Percentiles rank a stretch among this genome's conserved stretches.
Conservation (phyloP, 176 grass and related monocot species). For the Olyra latifolia region DNA sequence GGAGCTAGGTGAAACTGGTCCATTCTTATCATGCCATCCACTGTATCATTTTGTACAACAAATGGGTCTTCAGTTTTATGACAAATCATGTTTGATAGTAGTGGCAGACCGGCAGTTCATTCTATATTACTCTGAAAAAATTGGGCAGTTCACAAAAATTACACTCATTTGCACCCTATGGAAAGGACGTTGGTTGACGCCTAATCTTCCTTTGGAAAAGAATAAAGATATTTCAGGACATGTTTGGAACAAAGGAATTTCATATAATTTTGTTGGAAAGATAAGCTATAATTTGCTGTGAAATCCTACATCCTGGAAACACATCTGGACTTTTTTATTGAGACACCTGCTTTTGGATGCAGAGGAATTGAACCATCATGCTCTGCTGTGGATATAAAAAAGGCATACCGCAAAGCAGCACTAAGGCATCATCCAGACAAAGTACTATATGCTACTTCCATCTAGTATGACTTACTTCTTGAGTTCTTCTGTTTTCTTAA, state of each 20-base stretch:
- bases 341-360: slow-evolving; percentile 32
- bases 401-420: slow-evolving; percentile 87
- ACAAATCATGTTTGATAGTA: slow-evolving; percentile 19
- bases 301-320: neutral
- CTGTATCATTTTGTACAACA: neutral
- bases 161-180: neutral
- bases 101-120: neutral
- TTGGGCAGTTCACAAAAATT: slow-evolving; percentile 5
- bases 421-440: slow-evolving; percentile 86
- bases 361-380: slow-evolving; percentile 76
- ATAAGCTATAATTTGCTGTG: neutral
- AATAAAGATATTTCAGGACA: neutral
- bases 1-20: neutral
- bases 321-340: slow-evolving; percentile 11
- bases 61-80: neutral
- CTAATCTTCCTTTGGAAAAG: slow-evolving; percentile 22
- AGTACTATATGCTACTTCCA: slow-evolving; percentile 40
- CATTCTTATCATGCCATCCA: slow-evolving; percentile 18
- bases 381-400: slow-evolving; percentile 75
- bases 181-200: neutral
- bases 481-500: slow-evolving; percentile 36
- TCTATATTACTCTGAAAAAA: slow-evolving; percentile 15
- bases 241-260: slow-evolving; percentile 14
- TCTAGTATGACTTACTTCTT: slow-evolving; percentile 14
- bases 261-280: slow-evolving; percentile 7